These are phyloP conservation scores for Globomyces pollinis-pini DNA, from an alignment of 192 early-diverging fungal species.

Conservation along the genomic window DNA sequence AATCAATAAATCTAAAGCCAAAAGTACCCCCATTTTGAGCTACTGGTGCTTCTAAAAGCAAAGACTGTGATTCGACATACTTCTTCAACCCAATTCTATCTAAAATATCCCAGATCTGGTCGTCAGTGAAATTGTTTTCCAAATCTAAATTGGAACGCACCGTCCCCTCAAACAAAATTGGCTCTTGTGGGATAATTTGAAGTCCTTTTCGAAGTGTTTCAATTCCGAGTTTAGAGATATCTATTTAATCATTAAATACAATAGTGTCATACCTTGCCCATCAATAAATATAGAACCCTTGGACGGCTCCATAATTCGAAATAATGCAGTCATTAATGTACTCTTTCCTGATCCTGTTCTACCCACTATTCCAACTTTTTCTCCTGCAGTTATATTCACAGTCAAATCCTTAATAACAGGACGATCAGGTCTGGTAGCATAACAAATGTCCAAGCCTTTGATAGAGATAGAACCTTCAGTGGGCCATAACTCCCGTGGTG, in stretches of 20 bases:
- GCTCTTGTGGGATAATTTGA: constrained; percentile 25
- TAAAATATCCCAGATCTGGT: constrained; percentile 60
- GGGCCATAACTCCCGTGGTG: neutral
- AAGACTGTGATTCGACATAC: constrained; percentile 47
- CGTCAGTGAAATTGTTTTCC: constrained; percentile 46
- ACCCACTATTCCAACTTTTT: constrained; percentile 38
- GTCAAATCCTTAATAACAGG: constrained; percentile 63
- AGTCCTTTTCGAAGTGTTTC: constrained; percentile 13
- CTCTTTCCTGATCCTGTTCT: constrained; percentile 25
- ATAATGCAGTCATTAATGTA: constrained; percentile 5
- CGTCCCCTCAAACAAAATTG: constrained; percentile 7
- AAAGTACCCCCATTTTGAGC: constrained; percentile 51
- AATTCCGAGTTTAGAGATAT: constrained; percentile 21
- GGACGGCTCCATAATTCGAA: constrained; percentile 24
- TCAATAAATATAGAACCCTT: constrained; percentile 24
- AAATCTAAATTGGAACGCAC: constrained; percentile 59
- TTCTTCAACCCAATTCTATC: constrained; percentile 59
- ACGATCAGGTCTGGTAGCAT: constrained; percentile 24
- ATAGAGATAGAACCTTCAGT: neutral
- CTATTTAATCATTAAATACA: constrained; percentile 21
- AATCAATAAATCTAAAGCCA: too few species aligned
- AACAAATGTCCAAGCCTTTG: neutral
- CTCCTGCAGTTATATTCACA: constrained; percentile 40
- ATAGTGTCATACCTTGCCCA: neutral
- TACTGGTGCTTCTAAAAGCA: constrained; percentile 61